phyloP scores from a whole-genome alignment of 805 yeast species.

The Starmerella vaccinii region DNA sequence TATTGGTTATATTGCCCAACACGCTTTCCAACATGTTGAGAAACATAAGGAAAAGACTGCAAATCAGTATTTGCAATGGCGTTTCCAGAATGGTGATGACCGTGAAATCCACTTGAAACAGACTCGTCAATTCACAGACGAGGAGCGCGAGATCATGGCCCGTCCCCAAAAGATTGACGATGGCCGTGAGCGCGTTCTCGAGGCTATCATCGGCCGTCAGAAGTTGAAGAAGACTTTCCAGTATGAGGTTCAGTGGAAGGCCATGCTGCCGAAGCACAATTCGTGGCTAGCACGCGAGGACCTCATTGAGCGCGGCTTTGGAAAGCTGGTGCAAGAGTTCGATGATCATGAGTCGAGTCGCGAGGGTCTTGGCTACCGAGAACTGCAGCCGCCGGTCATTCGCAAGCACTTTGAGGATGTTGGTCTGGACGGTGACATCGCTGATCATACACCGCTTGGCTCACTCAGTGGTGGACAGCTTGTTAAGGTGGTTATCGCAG shows the following conservation, averaged over 20 bases:
- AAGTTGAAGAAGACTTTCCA: conserved; percentile 93
- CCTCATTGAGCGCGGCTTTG: conserved; percentile 73
- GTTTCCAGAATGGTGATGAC: conserved; percentile 95
- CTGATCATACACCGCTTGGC: conserved; percentile 96
- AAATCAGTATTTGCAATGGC: conserved; percentile 95
- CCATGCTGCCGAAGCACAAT: conserved; percentile 84
- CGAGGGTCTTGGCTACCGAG: conserved; percentile 98
- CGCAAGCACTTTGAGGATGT: conserved; percentile 95
- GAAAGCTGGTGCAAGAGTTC: conserved; percentile 84
- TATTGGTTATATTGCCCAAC: conserved; percentile 97
- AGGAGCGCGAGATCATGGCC: conserved; percentile 65
- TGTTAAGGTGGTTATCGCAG: conserved; percentile 96
- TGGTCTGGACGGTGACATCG: conserved; percentile 95
- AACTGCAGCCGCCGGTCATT: conserved; percentile 79
- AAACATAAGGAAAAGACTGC: conserved; percentile 97
- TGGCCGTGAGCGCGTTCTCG: conserved; percentile 76
- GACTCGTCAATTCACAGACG: conserved; percentile 73
- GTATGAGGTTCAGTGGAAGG: conserved; percentile 91
- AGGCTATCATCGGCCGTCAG: conserved; percentile 95
- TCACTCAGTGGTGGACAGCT: conserved; percentile 96
- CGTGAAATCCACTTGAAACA: conserved; percentile 92
- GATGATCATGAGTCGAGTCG: conserved; percentile 99
- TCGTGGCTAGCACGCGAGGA: conserved; percentile 85
- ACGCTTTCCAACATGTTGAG: conserved; percentile 94
- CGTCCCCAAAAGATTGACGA: conserved; percentile 72